These are phyloP conservation scores for Cordyceps javanica DNA, from an alignment of 2,329 filamentous ascomycete species.

Conservation along the genomic window DNA sequence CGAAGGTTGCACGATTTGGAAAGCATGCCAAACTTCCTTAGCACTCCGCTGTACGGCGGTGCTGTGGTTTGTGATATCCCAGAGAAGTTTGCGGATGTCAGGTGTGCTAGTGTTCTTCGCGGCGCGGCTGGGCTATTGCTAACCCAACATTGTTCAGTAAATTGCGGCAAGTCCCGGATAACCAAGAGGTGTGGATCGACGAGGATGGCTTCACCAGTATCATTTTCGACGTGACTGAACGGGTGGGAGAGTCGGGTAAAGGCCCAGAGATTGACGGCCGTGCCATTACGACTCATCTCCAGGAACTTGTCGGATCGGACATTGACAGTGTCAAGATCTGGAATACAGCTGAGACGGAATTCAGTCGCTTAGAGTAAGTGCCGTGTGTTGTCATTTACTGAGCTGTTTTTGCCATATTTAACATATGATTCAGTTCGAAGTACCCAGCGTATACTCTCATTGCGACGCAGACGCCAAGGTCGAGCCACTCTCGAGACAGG, in stretches of 20 bases:
- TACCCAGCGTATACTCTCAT: slow-evolving; percentile 64
- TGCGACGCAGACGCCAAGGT: slow-evolving; percentile 51
- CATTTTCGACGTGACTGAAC: slow-evolving; percentile 86
- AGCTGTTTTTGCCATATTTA: neutral
- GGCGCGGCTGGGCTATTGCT: neutral
- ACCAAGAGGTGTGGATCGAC: slow-evolving; percentile 91
- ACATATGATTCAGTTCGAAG: slow-evolving; percentile 29
- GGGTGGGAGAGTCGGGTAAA: slow-evolving; percentile 53
- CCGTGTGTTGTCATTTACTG: neutral
- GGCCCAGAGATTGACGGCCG: slow-evolving; percentile 59
- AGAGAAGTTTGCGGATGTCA: slow-evolving; percentile 63
- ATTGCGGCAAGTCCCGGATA: slow-evolving; percentile 71
- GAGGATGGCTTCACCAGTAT: slow-evolving; percentile 76
- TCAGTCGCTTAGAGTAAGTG: slow-evolving; percentile 48
- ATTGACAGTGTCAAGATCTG: slow-evolving; percentile 59
- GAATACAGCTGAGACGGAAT: slow-evolving; percentile 56
- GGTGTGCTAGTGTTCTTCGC: slow-evolving; percentile 38
- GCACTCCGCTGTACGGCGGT: slow-evolving; percentile 63
- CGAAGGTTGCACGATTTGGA: too few relatives aligned
- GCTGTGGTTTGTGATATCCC: slow-evolving; percentile 66
- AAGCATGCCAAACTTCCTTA: slow-evolving; percentile 49
- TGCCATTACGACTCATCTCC: slow-evolving; percentile 62
- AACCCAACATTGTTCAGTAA: slow-evolving; percentile 39
- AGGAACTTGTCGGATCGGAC: slow-evolving; percentile 62
- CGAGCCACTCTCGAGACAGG: slow-evolving; percentile 27